These are phyloP conservation scores for Ogataea pignaliae DNA, from an alignment of 805 yeast species.

Conservation along the genomic window DNA sequence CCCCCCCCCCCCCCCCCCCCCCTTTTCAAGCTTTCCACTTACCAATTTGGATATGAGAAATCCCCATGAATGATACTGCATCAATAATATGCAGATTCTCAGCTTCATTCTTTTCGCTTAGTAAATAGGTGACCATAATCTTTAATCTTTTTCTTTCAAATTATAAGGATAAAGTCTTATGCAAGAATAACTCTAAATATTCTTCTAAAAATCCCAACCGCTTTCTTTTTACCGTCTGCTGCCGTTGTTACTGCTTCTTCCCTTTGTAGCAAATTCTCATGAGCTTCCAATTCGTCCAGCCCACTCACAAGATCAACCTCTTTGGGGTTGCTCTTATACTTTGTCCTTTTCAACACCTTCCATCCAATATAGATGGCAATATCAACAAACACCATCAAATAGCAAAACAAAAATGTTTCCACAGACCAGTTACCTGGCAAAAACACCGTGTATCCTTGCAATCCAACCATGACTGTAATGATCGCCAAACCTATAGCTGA, in stretches of 20 bases:
- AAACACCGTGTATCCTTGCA: slow-evolving; percentile 42
- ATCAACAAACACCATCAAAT: slow-evolving; percentile 39
- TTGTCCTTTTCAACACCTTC: slow-evolving; percentile 35
- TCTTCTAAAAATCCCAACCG: not conserved
- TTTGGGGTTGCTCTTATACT: slow-evolving; percentile 25
- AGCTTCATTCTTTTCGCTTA: too few relatives aligned
- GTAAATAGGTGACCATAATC: too few relatives aligned
- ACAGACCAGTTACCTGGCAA: slow-evolving; percentile 35
- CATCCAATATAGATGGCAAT: slow-evolving; percentile 32
- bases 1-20: too few relatives aligned
- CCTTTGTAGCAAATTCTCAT: slow-evolving; percentile 22
- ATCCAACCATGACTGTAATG: slow-evolving; percentile 35
- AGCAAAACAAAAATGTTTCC: slow-evolving; percentile 37
- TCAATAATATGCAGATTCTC: too few relatives aligned
- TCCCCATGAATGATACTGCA: too few relatives aligned
- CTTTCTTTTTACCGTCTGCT: slow-evolving; percentile 1
- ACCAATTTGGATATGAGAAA: too few relatives aligned
- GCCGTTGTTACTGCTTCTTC: slow-evolving; percentile 1
- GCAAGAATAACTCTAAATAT: too few relatives aligned
- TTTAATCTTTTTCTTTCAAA: too few relatives aligned
- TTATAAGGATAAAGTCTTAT: too few relatives aligned
- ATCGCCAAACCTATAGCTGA: slow-evolving; percentile 16
- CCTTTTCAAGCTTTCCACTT: too few relatives aligned
- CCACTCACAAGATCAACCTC: slow-evolving; percentile 38
- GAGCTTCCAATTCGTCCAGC: slow-evolving; percentile 35